Conservation (phyloP, 2,329 filamentous ascomycete genomes). For the Sclerotinia borealis region DNA sequence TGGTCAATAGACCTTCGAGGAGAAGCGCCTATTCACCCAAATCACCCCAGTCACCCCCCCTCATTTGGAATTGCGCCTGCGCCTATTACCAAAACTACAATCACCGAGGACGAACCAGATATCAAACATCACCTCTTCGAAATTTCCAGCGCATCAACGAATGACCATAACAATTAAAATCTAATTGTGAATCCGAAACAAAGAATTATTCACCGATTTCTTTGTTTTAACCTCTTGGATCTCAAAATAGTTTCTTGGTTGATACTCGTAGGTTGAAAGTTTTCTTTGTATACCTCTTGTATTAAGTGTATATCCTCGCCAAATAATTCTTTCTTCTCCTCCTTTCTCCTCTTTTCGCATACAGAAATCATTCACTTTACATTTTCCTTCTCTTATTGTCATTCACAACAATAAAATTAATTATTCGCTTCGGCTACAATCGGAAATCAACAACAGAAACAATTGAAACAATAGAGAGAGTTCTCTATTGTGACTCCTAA, state of each 20-base stretch:
- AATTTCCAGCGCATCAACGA: background rate
- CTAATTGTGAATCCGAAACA: slow-evolving; percentile 1
- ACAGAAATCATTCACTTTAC: background rate
- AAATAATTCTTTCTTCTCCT: background rate
- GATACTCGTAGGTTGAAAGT: background rate
- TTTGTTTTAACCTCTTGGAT: background rate
- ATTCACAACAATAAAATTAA: background rate
- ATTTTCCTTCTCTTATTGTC: background rate
- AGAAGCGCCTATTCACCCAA: background rate
- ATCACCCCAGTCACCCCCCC: background rate
- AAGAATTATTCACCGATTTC: background rate
- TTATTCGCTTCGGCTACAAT: background rate
- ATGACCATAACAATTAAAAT: background rate
- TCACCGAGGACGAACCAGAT: background rate
- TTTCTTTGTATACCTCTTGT: background rate
- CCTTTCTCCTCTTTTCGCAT: background rate
- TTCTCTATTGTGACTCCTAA: slow-evolving; percentile 7
- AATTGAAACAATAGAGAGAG: slow-evolving; percentile 3
- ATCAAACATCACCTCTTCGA: background rate
- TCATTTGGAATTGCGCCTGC: background rate
- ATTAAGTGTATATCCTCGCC: background rate
- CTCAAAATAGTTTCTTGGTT: slow-evolving; percentile 4
- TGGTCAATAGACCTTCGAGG: background rate
- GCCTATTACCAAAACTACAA: background rate
- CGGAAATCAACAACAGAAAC: slow-evolving; percentile 2